Base-by-base conservation (phyloP, 2,329 filamentous ascomycete genomes). In the Beauveria pseudobassiana region DNA sequence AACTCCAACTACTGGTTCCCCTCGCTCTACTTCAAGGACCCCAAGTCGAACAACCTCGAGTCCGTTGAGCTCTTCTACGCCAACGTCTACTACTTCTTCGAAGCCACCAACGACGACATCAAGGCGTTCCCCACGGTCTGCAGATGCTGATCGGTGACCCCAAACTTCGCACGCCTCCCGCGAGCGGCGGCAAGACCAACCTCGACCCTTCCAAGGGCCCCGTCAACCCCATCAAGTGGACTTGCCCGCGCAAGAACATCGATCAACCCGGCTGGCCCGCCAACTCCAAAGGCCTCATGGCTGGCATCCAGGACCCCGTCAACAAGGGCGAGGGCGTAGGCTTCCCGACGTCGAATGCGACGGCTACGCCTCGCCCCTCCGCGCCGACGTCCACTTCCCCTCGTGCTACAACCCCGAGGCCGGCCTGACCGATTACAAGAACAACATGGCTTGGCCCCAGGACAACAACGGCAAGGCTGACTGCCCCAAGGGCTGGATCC, bases 1-100 rank as follows among this genome's bases (percentile, higher is more conserved):
- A 79, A 85, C 70, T 88, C 83, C 67, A 88, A 88, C 73, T 93
- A 93, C 78, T 93, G 90, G 90, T 85, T 87, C 61, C 89, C 90
- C 1, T 78, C 79, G 30, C 76, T 93, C 3, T 92, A 87, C 75
- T 91, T 87, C 74, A 76, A 80, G 66, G 82, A 88, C 65, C 80
- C 84, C 68, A 76, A 81, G 66, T 84, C 86, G 65, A 83, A 82
- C 54, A 81, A 80, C 57, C 84, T 90, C 66, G 83, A 87, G 72
- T 79, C 81, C 42, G 89, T 92, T 20, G 79, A 85, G 50, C 76
- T 89, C 64, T 86, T 87, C 69, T 90, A 90, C 71, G 86, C 88
- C 82, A 87, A 87, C 69, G 83, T 83, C 64, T 95, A 95, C 78
- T 93, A 93, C 76, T 87, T 88, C 74, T 87, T 87, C 71, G 84